These are phyloP conservation scores for Onygenales sp. DNA, from an alignment of 2,329 filamentous ascomycete genomes.

Conservation along the genomic window DNA sequence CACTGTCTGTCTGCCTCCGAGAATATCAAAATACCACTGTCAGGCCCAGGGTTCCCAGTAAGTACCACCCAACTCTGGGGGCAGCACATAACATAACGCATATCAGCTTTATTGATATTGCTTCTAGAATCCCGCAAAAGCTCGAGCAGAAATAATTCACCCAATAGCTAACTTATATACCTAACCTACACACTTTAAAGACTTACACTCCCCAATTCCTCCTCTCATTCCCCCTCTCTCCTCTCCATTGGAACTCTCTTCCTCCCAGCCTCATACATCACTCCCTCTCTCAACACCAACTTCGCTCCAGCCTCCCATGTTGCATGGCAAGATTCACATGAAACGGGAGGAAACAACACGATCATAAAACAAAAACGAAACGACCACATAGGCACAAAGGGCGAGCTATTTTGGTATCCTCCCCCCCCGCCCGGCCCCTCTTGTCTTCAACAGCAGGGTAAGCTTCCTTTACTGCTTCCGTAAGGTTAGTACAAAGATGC, in stretches of 20 bases:
- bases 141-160: no score
- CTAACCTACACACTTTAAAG: neutral
- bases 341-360: slow-evolving; percentile 1
- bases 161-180: no score
- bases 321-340: neutral
- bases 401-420: neutral
- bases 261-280: slow-evolving; percentile 1
- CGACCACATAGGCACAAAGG: neutral
- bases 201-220: neutral
- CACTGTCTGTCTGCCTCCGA: no score
- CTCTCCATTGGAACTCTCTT: neutral
- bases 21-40: no score
- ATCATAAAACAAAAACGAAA: slow-evolving; percentile 1
- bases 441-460: neutral
- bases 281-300: neutral
- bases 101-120: slow-evolving; percentile 1
- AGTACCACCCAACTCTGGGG: neutral
- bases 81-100: neutral
- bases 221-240: neutral
- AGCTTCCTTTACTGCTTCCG: slow-evolving; percentile 2
- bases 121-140: neutral
- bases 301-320: neutral
- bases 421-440: neutral
- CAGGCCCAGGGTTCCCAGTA: neutral
- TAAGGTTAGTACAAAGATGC: slow-evolving; percentile 3